Percentiles rank a stretch among this genome's conserved stretches.
These are phyloP conservation scores for Tulasnella sp. DNA, from an alignment of 768 basidiomycete species.

Conservation along the genomic window DNA sequence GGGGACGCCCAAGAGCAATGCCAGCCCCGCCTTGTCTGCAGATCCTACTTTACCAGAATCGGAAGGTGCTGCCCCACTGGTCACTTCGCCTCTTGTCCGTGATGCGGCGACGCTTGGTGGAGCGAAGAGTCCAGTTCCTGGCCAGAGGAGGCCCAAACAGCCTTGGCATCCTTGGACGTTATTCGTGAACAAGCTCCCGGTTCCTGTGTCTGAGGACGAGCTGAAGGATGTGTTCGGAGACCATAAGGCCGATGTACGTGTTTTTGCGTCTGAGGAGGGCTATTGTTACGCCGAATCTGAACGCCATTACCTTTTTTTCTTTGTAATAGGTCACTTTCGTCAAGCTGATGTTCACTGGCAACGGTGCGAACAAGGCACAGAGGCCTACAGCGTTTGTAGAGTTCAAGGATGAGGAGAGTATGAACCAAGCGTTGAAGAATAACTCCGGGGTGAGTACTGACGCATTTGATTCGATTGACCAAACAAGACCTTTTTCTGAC, in stretches of 20 bases:
- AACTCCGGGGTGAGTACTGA: slow-evolving; percentile 65
- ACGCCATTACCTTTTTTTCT: background rate
- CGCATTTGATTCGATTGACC: background rate
- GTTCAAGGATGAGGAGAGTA: slow-evolving; percentile 84
- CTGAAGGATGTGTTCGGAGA: slow-evolving; percentile 78
- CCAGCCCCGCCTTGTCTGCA: slow-evolving; percentile 22
- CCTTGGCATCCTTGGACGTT: slow-evolving; percentile 81
- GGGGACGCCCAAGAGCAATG: background rate
- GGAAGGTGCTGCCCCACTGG: background rate
- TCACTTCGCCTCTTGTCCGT: slow-evolving; percentile 1
- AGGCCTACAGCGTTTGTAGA: slow-evolving; percentile 79
- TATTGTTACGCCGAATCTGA: slow-evolving; percentile 7
- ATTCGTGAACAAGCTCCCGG: slow-evolving; percentile 67
- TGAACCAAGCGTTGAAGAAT: slow-evolving; percentile 77
- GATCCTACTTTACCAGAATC: slow-evolving; percentile 21
- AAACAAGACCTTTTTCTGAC: slow-evolving; percentile 26
- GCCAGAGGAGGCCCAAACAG: slow-evolving; percentile 64
- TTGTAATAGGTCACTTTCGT: slow-evolving; percentile 65
- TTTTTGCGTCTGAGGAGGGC: background rate
- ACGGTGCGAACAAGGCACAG: slow-evolving; percentile 38
- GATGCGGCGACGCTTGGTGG: background rate
- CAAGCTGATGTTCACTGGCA: slow-evolving; percentile 55
- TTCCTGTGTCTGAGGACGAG: slow-evolving; percentile 62
- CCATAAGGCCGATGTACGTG: slow-evolving; percentile 57
- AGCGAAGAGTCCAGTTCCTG: slow-evolving; percentile 58